Evolutionary conservation across 2,329 filamentous ascomycete genomes (phyloP).

Genomic region (Sordariomycetes sp.): DNA sequence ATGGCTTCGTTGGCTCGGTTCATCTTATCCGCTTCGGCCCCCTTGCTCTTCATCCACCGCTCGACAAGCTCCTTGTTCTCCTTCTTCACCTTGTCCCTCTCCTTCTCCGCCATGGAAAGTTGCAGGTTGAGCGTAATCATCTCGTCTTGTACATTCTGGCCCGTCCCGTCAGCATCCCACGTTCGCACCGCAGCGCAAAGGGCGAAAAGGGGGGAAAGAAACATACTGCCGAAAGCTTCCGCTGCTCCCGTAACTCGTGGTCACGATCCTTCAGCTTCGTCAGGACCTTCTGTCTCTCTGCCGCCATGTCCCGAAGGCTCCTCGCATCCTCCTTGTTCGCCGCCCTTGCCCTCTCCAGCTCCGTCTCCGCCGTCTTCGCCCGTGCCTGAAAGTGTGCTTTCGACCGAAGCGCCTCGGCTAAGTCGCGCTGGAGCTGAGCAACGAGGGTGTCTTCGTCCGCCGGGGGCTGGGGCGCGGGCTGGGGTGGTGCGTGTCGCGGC

Average conservation of each 20-base stretch:
- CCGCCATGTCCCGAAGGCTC: constrained; percentile 46
- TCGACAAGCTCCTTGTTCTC: constrained; percentile 87
- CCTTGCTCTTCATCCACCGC: constrained; percentile 83
- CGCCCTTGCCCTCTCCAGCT: constrained; percentile 49
- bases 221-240: constrained; percentile 61
- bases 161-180: neutral
- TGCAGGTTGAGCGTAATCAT: constrained; percentile 79
- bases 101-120: constrained; percentile 73
- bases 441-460: constrained; percentile 13
- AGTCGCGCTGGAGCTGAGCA: constrained; percentile 48
- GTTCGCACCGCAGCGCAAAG: neutral
- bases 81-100: constrained; percentile 54
- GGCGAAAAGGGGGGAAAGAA: neutral
- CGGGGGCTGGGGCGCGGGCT: neutral
- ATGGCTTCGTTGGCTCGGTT: constrained; percentile 49
- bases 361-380: constrained; percentile 46
- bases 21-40: constrained; percentile 76
- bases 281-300: constrained; percentile 47
- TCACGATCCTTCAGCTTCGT: constrained; percentile 66
- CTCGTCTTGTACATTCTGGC: constrained; percentile 77
- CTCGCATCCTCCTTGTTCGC: constrained; percentile 46
- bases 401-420: constrained; percentile 64
- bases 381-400: constrained; percentile 54
- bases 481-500: constrained; percentile 8
- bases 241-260: constrained; percentile 74